Base-by-base conservation (phyloP, 345 rosid species). In the Gossypium turneri region DNA sequence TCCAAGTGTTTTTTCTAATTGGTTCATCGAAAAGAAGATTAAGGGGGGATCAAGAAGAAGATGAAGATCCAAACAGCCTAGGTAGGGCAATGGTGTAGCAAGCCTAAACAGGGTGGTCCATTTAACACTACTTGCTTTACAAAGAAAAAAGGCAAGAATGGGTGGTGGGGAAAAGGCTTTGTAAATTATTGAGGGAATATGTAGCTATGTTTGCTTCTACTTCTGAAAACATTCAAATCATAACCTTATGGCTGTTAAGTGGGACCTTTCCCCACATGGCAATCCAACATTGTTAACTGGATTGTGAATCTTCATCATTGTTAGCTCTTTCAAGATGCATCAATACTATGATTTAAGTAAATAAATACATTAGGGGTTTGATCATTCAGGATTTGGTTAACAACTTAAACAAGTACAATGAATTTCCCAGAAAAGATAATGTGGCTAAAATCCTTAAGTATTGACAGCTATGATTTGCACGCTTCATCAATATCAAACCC, bases 181-280 rank as follows among this genome's bases (percentile, higher is more conserved):
- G 66, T 66, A 66, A 81, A 80, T 80, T 78, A 83, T 78, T 75
- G 80, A 53, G 19, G 70, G 74, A 74, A 72, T 72, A 70, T 72
- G 76, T 64, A 84, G 79, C 84, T 79, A 87, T 82, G 79, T 85
- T 88, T 78, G 86, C 88, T 82, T 85, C 87, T 78, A 77, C 84
- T 76, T 74, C 78, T 86, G 78, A 76, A 81, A 63, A 77, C 82
- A 82, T 65, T 78, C 75, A 83, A 82, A 88, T 86, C 86, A 82
- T 82, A 77, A 84, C 83, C 29, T 16, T n/a, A 68, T 22, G 65
- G 27, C 16, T 12, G 16, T 12, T 8, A 20, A 19, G 55, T 70
- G 75, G 82, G 79, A 50, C 79, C 79, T 76, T 75, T 47, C 27
- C 76, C 63, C 79, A 76, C 79, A 80, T 80, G 82, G 59, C 57